These are phyloP conservation scores for Didymella exigua DNA, from an alignment of 2,329 filamentous ascomycete species.

Conservation along the genomic window DNA sequence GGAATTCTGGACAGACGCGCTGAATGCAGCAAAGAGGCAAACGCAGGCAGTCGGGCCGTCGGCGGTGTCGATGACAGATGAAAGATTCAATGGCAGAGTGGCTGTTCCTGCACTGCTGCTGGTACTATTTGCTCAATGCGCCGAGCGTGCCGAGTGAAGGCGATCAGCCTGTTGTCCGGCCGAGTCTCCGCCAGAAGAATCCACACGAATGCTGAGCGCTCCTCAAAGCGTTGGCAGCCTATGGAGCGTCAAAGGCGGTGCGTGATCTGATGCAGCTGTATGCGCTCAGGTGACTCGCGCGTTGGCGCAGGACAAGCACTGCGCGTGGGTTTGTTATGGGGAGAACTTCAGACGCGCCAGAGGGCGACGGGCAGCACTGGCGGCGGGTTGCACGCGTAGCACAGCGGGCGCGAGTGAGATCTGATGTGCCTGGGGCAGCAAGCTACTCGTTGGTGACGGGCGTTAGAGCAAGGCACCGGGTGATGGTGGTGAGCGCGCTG, in stretches of 20 bases:
- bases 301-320: constrained; percentile 13
- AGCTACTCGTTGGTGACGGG: constrained; percentile 29
- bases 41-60: constrained; percentile 42
- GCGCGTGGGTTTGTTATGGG: constrained; percentile 20
- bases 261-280: constrained; percentile 21
- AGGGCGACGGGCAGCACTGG: constrained; percentile 26
- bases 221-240: constrained; percentile 3
- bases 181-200: constrained; percentile 32
- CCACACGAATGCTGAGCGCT: constrained; percentile 15
- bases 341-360: constrained; percentile 25
- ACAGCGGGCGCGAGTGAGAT: constrained; percentile 32
- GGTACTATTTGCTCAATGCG: constrained; percentile 37
- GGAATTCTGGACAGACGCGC: constrained; percentile 1
- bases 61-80: constrained; percentile 29
- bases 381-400: constrained; percentile 40
- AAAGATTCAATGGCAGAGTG: constrained; percentile 29
- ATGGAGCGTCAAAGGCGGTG: constrained; percentile 17
- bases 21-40: constrained; percentile 17
- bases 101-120: constrained; percentile 31
- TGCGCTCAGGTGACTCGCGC: constrained; percentile 29
- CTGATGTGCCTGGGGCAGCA: constrained; percentile 28
- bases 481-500: constrained; percentile 32
- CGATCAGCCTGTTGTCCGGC: constrained; percentile 43
- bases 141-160: constrained; percentile 42
- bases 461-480: constrained; percentile 37